These are phyloP conservation scores for Boletus subparvulus DNA, from an alignment of 768 basidiomycete species.

Conservation along the genomic window DNA sequence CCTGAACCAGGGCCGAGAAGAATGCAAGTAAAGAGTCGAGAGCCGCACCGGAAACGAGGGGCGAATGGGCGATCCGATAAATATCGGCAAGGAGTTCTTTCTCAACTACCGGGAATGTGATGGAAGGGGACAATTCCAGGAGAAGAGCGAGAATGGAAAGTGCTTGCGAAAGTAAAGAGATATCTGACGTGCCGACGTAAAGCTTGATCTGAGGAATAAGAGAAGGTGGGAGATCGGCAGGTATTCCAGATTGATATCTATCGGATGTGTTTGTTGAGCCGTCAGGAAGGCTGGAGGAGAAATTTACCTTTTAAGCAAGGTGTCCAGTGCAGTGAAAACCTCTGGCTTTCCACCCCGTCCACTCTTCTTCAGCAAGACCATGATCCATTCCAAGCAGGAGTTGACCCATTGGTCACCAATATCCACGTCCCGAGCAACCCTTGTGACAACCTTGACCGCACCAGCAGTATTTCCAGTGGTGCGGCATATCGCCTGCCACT, in stretches of 20 bases:
- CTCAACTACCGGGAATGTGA: constrained; percentile 77
- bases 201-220: constrained; percentile 74
- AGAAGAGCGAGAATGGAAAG: constrained; percentile 66
- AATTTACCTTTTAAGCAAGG: constrained; percentile 63
- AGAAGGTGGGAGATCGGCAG: constrained; percentile 55
- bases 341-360: constrained; percentile 77
- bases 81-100: constrained; percentile 61
- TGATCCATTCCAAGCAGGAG: constrained; percentile 73
- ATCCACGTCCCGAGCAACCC: constrained; percentile 74
- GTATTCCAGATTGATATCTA: constrained; percentile 50
- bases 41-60: constrained; percentile 70
- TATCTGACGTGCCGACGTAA: constrained; percentile 74
- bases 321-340: constrained; percentile 74
- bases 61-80: constrained; percentile 74
- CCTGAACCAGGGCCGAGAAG: constrained; percentile 77
- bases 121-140: constrained; percentile 60
- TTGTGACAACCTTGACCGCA: constrained; percentile 78
- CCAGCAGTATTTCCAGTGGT: constrained; percentile 68
- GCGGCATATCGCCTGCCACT: constrained; percentile 81
- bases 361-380: constrained; percentile 73
- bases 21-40: constrained; percentile 83
- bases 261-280: not conserved
- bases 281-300: not conserved
- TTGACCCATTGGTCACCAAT: constrained; percentile 80
- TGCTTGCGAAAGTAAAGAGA: constrained; percentile 73